Evolutionary conservation across 371 early-diverging fungal genomes (phyloP), one percentile per base, ranked within the genome.

Genomic region (Lichtheimia ramosa): DNA sequence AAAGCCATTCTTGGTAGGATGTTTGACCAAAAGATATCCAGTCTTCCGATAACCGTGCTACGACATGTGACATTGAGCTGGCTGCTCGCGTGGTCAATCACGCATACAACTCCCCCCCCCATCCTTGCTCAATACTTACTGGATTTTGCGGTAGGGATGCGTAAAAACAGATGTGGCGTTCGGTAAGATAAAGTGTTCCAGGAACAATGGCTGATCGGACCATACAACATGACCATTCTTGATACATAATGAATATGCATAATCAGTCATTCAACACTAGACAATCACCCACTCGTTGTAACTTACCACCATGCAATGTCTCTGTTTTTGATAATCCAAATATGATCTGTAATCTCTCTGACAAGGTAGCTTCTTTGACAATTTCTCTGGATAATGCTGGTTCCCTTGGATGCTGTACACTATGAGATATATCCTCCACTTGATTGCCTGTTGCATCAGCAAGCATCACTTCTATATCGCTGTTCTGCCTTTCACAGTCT

Each of bases 141-240:
- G 75, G 71, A 39, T 69, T 79, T 16, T 74, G 61, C 1, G 86
- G 88, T 5, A 92, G 68, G 3, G 82, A 75, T 25, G 90, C 89
- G 68, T 87, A 87, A 65, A 91, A 93, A 55, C 89, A 88, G 5
- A 92, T 67, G 53, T 87, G 86, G 7, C 77, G 66, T n/a, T 85
- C 77, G 0, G 89, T 89, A 34, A 92, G 59, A 65, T 87, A 93
- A 67, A 93, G 70, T 41, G 76, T 75, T 4, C 92, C 93, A 41
- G 85, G 83, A 2, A 90, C 79, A 53, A 90, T 72, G 1, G 90
- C 87, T 10, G 88, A 83, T 3, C 84, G 78, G 3, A 89, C 78
- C 52, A 92, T 76, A 73, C 84, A 89, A 65, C 92, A 92, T 12
- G 88, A 73, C 79, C 84, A 90, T 59, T 89, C 92, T 89, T 12